Evolutionary conservation across 2,329 filamentous ascomycete genomes (phyloP), one percentile per base, ranked within the genome.

Genomic region (Colletotrichum australisinense): DNA sequence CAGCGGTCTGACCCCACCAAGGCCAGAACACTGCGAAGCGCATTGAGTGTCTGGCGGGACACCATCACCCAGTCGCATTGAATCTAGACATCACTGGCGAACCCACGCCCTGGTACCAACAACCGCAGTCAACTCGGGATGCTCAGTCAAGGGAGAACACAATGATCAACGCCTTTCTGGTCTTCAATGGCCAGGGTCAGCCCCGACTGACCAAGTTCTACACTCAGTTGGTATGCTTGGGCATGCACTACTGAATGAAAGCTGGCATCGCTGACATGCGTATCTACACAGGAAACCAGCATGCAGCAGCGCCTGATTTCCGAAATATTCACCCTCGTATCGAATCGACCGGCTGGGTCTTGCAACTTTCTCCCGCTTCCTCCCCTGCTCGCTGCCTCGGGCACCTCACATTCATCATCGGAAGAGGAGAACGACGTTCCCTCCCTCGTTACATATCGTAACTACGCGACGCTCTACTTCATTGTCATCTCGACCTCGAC

Each of bases 141-240:
- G 79, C 77, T 60, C 74, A 75, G 74, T 35, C 72, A 70, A 74
- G 65, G 62, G n/a, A 58, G 59, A 42, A 63, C 75, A 85, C 77
- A 77, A 99, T 99, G 97, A 98, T 99, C 84, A 99, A 98, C 88
- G 97, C 97, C 38, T 96, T 99, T 75, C 89, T 99, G 77, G 96
- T 99, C 82, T 99, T 99, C 88, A 99, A 99, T 81, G 98, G 98
- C 86, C 95, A 96, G 79, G 97, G 97, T 76, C 96, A 99, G 84
- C 96, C 97, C 49, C 93, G 97, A 69, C 89, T 99, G 82, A 98
- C 96, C 78, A 98, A 98, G 80, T 99, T 99, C 88, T 99, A 99
- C 83, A 98, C 96, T 2, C 96, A 98, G 82, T 91, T 99, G 77
- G 96, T 97, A 84, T 74, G 85, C 32, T 9, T 8, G 7, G 55